Evolutionary conservation across 2,329 filamentous ascomycete species (phyloP), one percentile per base, ranked within the genome.

Genomic region (Davidsoniella australis): DNA sequence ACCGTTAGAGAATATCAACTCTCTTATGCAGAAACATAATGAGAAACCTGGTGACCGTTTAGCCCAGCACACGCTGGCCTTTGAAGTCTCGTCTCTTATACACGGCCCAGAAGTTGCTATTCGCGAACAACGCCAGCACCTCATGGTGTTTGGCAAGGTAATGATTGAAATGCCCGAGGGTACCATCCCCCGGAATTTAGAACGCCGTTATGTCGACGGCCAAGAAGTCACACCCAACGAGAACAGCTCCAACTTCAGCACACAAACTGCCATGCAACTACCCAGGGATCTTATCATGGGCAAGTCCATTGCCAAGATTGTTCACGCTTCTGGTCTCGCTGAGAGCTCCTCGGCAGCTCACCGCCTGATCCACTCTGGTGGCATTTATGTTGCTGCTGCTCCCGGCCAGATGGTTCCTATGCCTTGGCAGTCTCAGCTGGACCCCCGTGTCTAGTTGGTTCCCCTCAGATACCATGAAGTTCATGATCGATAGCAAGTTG

Each of bases 11-110:
- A 63, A 76, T n/a, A 93, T 98, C 55, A 60, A 70, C 2, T 58
- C 68, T 12, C 63, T 84, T 47, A 83, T 96, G 75, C 62, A 68
- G 29, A 62, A 80, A 54, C 88, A 96, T 56, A 64, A 63, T 7
- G 55, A 69, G 24, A 73, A 88, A 50, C 83, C 84, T 0, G 72
- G 78, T 1, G 77, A 80, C 63, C 78, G 91, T 26, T 61, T 77
- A 50, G 87, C 89, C 2, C 89, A 98, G 57, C 88, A 94, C 59
- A 67, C 72, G 0, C 74, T 98, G 2, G 91, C 91, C 1, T 75
- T 70, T 46, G 88, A 98, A 60, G 81, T 96, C 18, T 69, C 93
- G 0, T 73, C 80, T 45, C 71, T 98, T 2, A 75, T 87, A 1
- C 87, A 96, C 59, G 85, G 88, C 12, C 61, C 68, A 0, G 58